These are phyloP conservation scores for Sclerotinia glacialis DNA, from an alignment of 2,329 filamentous ascomycete species.

Conservation along the genomic window DNA sequence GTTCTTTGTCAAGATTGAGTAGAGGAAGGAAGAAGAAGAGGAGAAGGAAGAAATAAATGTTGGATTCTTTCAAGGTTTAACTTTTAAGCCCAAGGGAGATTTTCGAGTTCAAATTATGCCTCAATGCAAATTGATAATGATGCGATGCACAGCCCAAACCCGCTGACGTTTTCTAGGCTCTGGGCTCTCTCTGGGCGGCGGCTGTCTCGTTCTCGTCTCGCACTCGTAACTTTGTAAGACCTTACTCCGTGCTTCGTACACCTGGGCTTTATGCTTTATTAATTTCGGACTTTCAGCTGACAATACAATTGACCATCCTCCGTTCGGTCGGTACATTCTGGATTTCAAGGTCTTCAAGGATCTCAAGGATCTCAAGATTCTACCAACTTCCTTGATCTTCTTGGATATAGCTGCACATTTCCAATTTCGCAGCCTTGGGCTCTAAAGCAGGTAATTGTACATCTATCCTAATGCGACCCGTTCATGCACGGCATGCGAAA, in stretches of 20 bases:
- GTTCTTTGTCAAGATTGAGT: neutral
- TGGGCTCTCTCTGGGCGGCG: neutral
- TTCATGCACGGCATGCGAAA: neutral
- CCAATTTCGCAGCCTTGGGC: neutral
- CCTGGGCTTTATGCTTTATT: too few species aligned
- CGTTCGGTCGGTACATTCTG: neutral
- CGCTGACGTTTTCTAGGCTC: conserved; percentile 9
- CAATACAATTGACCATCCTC: neutral
- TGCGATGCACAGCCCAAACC: conserved; percentile 15
- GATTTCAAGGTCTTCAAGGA: neutral
- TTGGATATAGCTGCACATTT: neutral
- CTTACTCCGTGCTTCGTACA: neutral
- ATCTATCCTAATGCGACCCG: neutral
- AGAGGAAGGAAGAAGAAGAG: neutral
- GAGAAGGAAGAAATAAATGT: too few species aligned
- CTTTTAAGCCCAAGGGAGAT: neutral
- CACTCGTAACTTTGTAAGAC: neutral
- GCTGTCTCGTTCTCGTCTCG: neutral
- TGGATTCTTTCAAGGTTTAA: neutral
- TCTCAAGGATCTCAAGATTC: neutral
- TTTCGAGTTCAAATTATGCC: conserved; percentile 1
- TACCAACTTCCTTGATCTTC: conserved; percentile 5
- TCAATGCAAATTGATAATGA: conserved; percentile 7
- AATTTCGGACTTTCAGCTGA: conserved; percentile 4
- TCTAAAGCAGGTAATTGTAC: neutral